Conservation (phyloP, 2,329 filamentous ascomycete species). For the Neonectria sp. region DNA sequence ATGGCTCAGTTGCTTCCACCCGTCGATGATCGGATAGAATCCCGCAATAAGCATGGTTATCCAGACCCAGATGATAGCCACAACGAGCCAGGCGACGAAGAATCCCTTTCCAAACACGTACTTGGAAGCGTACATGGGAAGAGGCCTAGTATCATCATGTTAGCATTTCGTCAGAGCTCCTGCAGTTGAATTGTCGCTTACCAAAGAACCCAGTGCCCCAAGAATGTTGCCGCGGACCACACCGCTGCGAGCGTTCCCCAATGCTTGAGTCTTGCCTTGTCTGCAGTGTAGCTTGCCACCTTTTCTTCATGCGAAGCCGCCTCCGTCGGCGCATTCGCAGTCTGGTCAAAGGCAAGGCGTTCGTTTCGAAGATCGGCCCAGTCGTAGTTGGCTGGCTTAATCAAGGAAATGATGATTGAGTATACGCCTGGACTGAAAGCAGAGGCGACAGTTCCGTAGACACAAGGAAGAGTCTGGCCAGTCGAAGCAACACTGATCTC, state of each 20-base stretch:
- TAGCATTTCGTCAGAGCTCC: not conserved
- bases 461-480: conserved; percentile 63
- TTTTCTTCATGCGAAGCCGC: conserved; percentile 43
- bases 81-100: conserved; percentile 65
- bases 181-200: conserved; percentile 31
- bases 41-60: conserved; percentile 63
- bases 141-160: conserved; percentile 50
- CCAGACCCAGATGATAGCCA: conserved; percentile 69
- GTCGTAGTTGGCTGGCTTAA: conserved; percentile 59
- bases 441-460: conserved; percentile 68
- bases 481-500: conserved; percentile 64
- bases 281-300: conserved; percentile 44
- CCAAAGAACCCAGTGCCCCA: conserved; percentile 69
- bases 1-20: conserved; percentile 48
- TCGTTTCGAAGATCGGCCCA: conserved; percentile 59
- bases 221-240: conserved; percentile 63
- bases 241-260: conserved; percentile 55
- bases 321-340: conserved; percentile 32
- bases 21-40: conserved; percentile 66
- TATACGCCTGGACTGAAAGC: conserved; percentile 59
- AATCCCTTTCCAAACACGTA: conserved; percentile 66
- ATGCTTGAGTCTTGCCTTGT: conserved; percentile 58
- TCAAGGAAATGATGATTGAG: conserved; percentile 62
- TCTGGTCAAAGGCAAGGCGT: conserved; percentile 55
- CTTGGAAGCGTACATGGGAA: conserved; percentile 68